Conservation (phyloP, 75 land plant species). For the Selaginella tamariscina region DNA sequence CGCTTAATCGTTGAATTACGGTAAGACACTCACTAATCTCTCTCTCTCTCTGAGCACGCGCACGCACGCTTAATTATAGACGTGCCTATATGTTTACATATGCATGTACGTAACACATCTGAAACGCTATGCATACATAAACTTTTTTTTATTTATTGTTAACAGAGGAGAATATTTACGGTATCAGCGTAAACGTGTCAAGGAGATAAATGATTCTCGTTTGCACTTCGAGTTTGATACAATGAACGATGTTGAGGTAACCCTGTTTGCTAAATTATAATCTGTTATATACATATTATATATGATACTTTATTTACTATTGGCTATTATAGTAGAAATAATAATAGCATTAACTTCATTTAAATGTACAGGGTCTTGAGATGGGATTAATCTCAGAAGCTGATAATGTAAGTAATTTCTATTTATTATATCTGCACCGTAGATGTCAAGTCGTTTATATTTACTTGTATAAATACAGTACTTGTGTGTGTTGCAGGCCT, state of each 20-base stretch:
- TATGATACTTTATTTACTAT: neutral
- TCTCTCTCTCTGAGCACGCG: neutral
- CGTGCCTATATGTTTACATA: neutral
- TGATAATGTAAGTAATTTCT: conserved; percentile 41
- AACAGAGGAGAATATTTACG: conserved; percentile 49
- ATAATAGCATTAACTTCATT: conserved; percentile 1
- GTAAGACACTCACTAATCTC: conserved; percentile 23
- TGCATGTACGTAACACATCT: too few species aligned
- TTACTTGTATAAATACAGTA: too few species aligned
- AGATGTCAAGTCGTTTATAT: too few species aligned
- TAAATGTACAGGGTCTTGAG: conserved; percentile 60
- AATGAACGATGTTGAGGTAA: conserved; percentile 55
- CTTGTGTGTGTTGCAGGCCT: too few species aligned
- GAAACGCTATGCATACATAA: neutral
- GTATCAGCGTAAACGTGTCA: conserved; percentile 64
- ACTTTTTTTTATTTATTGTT: neutral
- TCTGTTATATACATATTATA: neutral
- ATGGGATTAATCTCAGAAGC: conserved; percentile 38
- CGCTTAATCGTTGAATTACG: conserved; percentile 51
- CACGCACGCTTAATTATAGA: neutral
- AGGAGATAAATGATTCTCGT: conserved; percentile 59
- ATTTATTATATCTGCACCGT: neutral
- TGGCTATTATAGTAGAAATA: neutral
- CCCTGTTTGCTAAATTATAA: neutral
- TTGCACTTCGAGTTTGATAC: conserved; percentile 76